These are phyloP conservation scores for Letharia columbiana DNA, from an alignment of 495 filamentous ascomycete genomes.

Conservation along the genomic window DNA sequence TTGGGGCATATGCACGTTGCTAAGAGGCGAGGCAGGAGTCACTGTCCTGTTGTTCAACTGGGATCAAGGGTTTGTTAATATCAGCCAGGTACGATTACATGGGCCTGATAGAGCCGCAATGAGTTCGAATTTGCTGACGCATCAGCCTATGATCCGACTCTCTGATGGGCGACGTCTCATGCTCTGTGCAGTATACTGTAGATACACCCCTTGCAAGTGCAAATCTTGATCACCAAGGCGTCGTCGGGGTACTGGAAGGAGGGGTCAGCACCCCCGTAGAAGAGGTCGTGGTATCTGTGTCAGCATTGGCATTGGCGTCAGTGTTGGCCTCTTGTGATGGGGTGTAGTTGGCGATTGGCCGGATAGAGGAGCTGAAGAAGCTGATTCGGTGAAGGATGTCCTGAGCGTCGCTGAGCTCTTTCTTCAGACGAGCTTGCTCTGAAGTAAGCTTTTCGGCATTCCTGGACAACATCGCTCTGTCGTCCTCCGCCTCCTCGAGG, in stretches of 20 bases:
- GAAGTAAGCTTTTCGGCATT: background rate
- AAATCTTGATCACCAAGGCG: background rate
- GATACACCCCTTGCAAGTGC: background rate
- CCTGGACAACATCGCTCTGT: background rate
- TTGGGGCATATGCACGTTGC: background rate
- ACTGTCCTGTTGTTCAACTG: background rate
- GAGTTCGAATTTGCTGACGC: background rate
- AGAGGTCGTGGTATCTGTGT: background rate
- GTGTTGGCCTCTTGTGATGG: background rate
- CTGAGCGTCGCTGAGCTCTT: background rate
- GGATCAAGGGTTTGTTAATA: background rate
- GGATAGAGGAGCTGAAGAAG: background rate
- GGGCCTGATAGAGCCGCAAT: background rate
- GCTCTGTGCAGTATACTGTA: background rate
- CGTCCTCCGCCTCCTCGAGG: background rate
- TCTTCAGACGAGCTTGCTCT: background rate
- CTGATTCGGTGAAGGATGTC: background rate
- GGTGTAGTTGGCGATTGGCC: background rate
- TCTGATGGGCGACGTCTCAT: background rate
- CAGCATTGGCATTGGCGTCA: background rate
- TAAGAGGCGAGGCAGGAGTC: background rate
- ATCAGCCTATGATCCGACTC: background rate
- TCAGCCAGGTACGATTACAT: background rate
- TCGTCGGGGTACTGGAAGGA: background rate
- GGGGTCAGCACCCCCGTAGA: background rate